phyloP scores from a whole-genome alignment of 2,329 filamentous ascomycete genomes.

The Claviceps fusiformis region DNA sequence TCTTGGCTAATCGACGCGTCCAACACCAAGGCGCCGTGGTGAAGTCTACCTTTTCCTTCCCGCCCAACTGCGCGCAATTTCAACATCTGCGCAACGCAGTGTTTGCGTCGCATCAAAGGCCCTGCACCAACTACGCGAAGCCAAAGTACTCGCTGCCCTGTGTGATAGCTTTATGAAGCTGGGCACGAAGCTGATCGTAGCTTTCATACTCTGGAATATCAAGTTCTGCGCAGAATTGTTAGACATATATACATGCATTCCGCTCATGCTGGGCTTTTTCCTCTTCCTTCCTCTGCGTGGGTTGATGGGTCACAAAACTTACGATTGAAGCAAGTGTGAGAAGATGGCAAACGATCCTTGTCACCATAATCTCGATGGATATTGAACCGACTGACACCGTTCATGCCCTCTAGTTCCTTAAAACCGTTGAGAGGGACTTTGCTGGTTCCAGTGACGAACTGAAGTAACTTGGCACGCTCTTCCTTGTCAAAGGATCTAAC shows the following conservation, averaged over 20 bases:
- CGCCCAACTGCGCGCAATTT: neutral
- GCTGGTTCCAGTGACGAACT: conserved; percentile 96
- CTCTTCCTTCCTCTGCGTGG: conserved; percentile 10
- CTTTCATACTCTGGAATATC: conserved; percentile 97
- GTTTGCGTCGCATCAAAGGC: neutral
- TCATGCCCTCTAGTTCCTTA: conserved; percentile 98
- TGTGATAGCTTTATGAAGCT: conserved; percentile 92
- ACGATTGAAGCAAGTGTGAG: conserved; percentile 99
- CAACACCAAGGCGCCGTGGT: conserved; percentile 5
- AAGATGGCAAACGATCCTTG: conserved; percentile 89
- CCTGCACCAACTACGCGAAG: conserved; percentile 55
- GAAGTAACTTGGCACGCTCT: conserved; percentile 89
- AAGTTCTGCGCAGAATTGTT: conserved; percentile 51
- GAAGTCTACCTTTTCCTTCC: neutral
- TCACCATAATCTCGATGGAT: conserved; percentile 96
- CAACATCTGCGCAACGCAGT: neutral
- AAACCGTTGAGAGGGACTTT: conserved; percentile 98
- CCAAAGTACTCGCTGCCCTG: conserved; percentile 95
- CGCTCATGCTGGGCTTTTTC: neutral
- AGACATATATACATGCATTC: neutral
- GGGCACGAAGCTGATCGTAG: conserved; percentile 78
- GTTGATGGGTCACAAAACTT: conserved; percentile 35
- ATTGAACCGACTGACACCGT: conserved; percentile 94
- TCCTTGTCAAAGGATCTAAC: conserved; percentile 97
- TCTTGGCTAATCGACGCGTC: neutral